Conservation (phyloP, 2,329 filamentous ascomycete genomes). For the Nannizzia gypsea region DNA sequence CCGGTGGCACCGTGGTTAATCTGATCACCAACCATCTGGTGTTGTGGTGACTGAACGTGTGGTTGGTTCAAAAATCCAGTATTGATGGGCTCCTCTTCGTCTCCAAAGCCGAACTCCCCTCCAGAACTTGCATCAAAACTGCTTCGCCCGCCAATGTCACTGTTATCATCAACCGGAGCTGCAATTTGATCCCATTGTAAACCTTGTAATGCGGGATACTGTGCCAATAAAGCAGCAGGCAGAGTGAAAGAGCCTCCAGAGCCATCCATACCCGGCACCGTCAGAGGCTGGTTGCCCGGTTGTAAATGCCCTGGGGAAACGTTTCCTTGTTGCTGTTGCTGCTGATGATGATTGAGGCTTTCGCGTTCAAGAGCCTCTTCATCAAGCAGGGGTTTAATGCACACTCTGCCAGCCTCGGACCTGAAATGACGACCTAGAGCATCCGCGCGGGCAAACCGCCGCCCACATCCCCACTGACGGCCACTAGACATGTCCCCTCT, state of each 20-base stretch:
- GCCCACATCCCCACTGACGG: slow-evolving; percentile 82
- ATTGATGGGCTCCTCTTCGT: slow-evolving; percentile 33
- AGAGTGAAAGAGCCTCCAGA: slow-evolving; percentile 53
- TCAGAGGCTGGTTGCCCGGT: slow-evolving; percentile 46
- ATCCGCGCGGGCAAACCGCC: slow-evolving; percentile 88
- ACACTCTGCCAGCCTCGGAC: slow-evolving; percentile 87
- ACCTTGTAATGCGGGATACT: slow-evolving; percentile 85
- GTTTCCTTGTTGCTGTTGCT: slow-evolving; percentile 50
- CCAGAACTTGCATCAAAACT: slow-evolving; percentile 38
- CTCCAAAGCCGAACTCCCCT: slow-evolving; percentile 30
- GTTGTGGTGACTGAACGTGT: background rate
- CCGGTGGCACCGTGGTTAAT: slow-evolving; percentile 17
- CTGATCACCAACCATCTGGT: slow-evolving; percentile 15
- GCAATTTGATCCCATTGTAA: slow-evolving; percentile 76
- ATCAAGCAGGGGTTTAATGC: slow-evolving; percentile 92
- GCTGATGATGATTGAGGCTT: slow-evolving; percentile 60
- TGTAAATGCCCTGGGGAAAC: slow-evolving; percentile 44
- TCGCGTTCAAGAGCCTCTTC: slow-evolving; percentile 82
- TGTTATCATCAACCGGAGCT: slow-evolving; percentile 45
- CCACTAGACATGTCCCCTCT: slow-evolving; percentile 76
- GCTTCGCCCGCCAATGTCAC: slow-evolving; percentile 50
- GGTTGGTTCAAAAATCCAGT: slow-evolving; percentile 26
- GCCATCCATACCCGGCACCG: slow-evolving; percentile 49
- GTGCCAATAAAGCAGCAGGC: slow-evolving; percentile 77
- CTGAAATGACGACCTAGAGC: slow-evolving; percentile 89